Evolutionary conservation across 2,329 filamentous ascomycete species (phyloP), one percentile per base, ranked within the genome.

Genomic region (Fusarium beomiforme): DNA sequence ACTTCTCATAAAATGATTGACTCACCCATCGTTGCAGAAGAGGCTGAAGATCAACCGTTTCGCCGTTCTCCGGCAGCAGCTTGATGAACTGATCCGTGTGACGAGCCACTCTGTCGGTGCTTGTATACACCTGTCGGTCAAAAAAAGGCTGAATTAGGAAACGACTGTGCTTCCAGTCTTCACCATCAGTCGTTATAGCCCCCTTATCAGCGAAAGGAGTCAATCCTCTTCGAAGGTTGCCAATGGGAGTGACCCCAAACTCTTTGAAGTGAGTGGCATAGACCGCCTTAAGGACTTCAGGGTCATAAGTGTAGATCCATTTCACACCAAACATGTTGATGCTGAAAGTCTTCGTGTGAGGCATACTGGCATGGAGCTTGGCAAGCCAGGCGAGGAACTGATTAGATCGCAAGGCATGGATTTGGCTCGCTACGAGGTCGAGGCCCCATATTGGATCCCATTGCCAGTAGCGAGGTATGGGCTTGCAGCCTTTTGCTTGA

Each of bases 111-210:
- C 54, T 44, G 10, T 57, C 55, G 1, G 55, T 58, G 9, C 55
- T 58, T 3, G 55, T 58, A 19, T 58, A 58, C 6, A 58, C 55
- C 24, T 58, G 55, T 14, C 42, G 55, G 39, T 50, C 55, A n/a
- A 58, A 58, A 33, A 58, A 58, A 1, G 55, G 55, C 16, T 58
- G 55, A 7, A 58, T 58, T 9, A 58, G 1, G 1, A 58, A 50
- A 1, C 55, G 43, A 31, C 42, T 58, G 1, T 59, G 56, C 19
- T 24, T 59, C 56, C 56, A 59, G 1, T 59, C 56, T 5, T 59
- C 55, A 3, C 55, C 43, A 17, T 59, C 55, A 16, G 55, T 59
- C 4, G 55, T 59, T 1, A 58, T 58, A 13, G 55, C 55, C 11
- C 55, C 55, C 21, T 59, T 59, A 8, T 59, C 55, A 2, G 55